These are phyloP conservation scores for Chlamydomonas eustigma DNA, from an alignment of 139 green algal genomes.

Conservation along the genomic window DNA sequence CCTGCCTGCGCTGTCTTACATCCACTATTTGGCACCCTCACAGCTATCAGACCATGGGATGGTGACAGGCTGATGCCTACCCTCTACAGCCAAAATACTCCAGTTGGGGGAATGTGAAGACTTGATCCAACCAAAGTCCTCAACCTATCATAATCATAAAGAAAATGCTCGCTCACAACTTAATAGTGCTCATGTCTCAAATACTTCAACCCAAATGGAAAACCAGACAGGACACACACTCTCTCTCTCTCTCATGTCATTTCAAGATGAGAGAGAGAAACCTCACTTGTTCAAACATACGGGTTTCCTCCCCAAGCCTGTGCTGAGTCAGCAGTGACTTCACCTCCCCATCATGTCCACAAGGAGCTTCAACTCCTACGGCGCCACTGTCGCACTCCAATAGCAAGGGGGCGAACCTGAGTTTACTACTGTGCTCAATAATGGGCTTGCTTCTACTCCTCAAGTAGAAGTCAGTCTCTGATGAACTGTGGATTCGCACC, in stretches of 20 bases:
- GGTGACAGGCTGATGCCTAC: constrained; percentile 4
- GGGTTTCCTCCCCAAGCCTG: constrained; percentile 8
- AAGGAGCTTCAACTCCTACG: background rate
- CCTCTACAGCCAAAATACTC: constrained; percentile 39
- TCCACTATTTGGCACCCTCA: too few species aligned
- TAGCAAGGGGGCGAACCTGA: constrained; percentile 62
- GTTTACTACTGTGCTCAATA: constrained; percentile 65
- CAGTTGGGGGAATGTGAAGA: constrained; percentile 71
- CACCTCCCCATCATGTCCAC: background rate
- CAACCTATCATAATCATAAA: too few species aligned
- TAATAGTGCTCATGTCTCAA: too few species aligned
- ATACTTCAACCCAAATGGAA: too few species aligned
- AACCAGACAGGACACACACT: too few species aligned
- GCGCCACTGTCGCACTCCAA: background rate
- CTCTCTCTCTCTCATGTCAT: too few species aligned
- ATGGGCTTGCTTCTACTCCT: constrained; percentile 61
- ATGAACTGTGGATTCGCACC: constrained; percentile 65
- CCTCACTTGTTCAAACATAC: constrained; percentile 33
- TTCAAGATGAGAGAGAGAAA: too few species aligned
- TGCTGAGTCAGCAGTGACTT: background rate
- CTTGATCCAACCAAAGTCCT: constrained; percentile 86
- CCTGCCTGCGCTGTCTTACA: too few species aligned
- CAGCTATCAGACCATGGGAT: constrained; percentile 2
- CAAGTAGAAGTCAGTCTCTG: constrained; percentile 58
- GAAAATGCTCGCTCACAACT: too few species aligned